Evolutionary conservation across 768 basidiomycete genomes (phyloP), one percentile per base, ranked within the genome.

Genomic region (Naganishia vaughanmartiniae): DNA sequence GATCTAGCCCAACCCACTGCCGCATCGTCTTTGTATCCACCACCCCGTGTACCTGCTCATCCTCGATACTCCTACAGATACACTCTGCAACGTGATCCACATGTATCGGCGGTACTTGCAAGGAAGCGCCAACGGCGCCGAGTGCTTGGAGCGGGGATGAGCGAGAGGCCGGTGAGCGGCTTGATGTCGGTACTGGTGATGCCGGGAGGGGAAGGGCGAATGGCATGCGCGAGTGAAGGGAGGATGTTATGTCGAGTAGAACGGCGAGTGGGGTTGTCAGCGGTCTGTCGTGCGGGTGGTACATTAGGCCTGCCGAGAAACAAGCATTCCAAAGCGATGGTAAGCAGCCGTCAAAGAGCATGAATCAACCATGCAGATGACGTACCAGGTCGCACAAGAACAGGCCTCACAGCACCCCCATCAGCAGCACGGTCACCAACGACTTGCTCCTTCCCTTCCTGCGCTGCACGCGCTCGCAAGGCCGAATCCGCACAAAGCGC

Each of bases 41-140:
- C 6, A 77, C 73, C 1, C 81, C 81, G n/a, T 65, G 28, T 55
- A 73, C 66, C 26, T 66, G 31, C 36, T 88, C 85, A 69, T 89
- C 83, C 42, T 86, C 85, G 24, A 88, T 84, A 24, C 81, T 73
- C n/a, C 70, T 36, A 70, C 89, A 87, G 9, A 92, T 85, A 0
- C 93, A 91, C 74, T 89, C 87, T 2, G 90, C 96, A 54, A 98
- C 92, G 72, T 93, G 92, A 75, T 99, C 96, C 26, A 97, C 93
- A 77, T 98, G 95, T 53, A 98, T 87, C 1, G 96, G 94, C 34
- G 90, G 92, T 67, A 89, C 89, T n/a, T 86, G 85, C 63, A 97
- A 81, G 21, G 90, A 42, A 93, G 73, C 77, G 81, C 72, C 74
- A 77, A 73, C 69, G 74, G 70, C 65, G 72, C 24, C 33, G 76